Evolutionary conservation across 805 yeast species (phyloP).

Genomic region (Metschnikowia colocasiae): DNA sequence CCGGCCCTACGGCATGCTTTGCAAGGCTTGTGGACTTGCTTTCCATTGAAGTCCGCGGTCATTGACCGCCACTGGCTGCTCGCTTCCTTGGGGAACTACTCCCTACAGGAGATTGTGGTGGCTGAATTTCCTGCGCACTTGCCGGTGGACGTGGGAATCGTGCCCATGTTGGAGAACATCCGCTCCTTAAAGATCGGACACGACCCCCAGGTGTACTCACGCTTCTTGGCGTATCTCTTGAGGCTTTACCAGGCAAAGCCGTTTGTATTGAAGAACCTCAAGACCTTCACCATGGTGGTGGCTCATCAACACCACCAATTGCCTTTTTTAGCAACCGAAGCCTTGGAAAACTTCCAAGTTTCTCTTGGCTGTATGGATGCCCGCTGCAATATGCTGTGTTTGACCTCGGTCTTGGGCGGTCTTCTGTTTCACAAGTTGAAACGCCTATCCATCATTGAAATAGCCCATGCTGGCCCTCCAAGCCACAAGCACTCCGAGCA

Average conservation of each 20-base stretch:
- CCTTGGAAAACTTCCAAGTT: conserved; percentile 36
- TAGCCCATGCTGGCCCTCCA: conserved; percentile 32
- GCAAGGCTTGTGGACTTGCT: conserved; percentile 11
- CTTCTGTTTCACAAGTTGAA: conserved; percentile 27
- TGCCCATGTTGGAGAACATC: conserved; percentile 9
- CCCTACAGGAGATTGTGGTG: conserved; percentile 12
- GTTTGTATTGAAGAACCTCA: conserved; percentile 14
- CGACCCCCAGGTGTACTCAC: conserved; percentile 7
- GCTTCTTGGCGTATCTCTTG: conserved; percentile 6
- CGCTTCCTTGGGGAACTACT: background rate
- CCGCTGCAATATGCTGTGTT: conserved; percentile 41
- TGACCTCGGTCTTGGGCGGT: conserved; percentile 38
- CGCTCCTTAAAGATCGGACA: conserved; percentile 9
- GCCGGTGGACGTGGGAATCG: background rate
- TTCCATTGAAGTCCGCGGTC: conserved; percentile 18
- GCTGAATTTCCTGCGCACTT: conserved; percentile 7
- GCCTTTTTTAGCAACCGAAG: conserved; percentile 19
- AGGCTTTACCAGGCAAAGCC: conserved; percentile 11
- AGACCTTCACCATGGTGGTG: conserved; percentile 26
- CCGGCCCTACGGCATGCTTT: conserved; percentile 6
- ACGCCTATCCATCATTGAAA: conserved; percentile 34
- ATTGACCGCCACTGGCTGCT: conserved; percentile 19
- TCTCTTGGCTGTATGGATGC: conserved; percentile 51
- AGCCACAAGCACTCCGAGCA: conserved; percentile 38
- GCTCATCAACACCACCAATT: conserved; percentile 14